These are phyloP conservation scores for Colletotrichum sp. DNA, from an alignment of 2,329 filamentous ascomycete genomes.

Conservation along the genomic window DNA sequence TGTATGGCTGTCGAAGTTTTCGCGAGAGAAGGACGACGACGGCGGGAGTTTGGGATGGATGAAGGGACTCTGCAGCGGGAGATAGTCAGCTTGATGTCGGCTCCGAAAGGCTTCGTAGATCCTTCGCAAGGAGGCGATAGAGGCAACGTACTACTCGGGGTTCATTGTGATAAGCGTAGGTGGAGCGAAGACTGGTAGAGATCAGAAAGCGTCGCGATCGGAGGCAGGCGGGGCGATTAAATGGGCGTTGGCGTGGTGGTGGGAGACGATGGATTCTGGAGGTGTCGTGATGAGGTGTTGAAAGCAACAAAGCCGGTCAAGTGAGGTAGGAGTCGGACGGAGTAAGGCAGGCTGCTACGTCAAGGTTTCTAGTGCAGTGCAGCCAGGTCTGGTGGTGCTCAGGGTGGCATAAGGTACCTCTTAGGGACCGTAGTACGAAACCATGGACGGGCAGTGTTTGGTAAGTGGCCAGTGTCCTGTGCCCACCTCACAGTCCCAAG, in stretches of 20 bases:
- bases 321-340: constrained; percentile 19
- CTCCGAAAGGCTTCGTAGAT: not conserved
- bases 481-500: not conserved
- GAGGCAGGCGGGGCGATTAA: constrained; percentile 1
- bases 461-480: constrained; percentile 7
- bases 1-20: not conserved
- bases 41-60: not conserved
- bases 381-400: not conserved
- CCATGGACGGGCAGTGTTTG: not conserved
- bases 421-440: not conserved
- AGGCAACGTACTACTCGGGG: constrained; percentile 81
- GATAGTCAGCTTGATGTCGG: constrained; percentile 23
- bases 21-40: not conserved
- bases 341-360: constrained; percentile 22
- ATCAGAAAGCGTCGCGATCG: not conserved
- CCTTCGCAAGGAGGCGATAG: constrained; percentile 7
- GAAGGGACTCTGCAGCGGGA: constrained; percentile 9
- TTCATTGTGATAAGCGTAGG: constrained; percentile 70
- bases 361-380: constrained; percentile 16
- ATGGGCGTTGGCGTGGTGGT: constrained; percentile 8
- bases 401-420: not conserved
- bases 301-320: constrained; percentile 21
- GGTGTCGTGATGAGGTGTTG: constrained; percentile 22
- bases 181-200: constrained; percentile 6
- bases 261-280: constrained; percentile 10